Conservation (phyloP, 371 early-diverging fungal species). For the Mortierella sp. region DNA sequence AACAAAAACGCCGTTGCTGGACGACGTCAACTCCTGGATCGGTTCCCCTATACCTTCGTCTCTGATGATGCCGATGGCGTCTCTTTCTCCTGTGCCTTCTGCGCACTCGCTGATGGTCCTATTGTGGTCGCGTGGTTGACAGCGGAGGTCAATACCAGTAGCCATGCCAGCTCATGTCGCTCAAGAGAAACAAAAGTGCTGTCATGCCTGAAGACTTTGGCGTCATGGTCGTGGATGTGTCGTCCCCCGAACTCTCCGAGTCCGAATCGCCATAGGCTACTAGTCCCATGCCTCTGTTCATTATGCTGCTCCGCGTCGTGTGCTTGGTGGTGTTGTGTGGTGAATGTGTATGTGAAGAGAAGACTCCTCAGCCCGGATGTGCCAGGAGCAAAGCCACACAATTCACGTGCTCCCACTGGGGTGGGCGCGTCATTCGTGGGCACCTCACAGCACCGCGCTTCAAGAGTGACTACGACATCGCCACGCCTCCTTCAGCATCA, state of each 20-base stretch:
- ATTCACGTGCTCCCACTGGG: too few relatives aligned
- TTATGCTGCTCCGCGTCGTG: constrained; percentile 7
- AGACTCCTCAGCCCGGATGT: background rate
- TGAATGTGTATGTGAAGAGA: too few relatives aligned
- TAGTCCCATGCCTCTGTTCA: constrained; percentile 46
- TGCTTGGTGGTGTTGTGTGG: too few relatives aligned
- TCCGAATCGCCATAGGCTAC: constrained; percentile 53
- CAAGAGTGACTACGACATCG: too few relatives aligned
- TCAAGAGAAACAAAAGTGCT: background rate
- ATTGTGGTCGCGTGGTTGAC: background rate
- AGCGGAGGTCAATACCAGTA: background rate
- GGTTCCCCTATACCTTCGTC: background rate
- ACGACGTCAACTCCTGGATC: background rate
- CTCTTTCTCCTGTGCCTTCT: background rate
- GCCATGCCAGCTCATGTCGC: background rate
- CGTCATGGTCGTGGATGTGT: constrained; percentile 7
- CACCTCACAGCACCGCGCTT: too few relatives aligned
- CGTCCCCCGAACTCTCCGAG: constrained; percentile 40
- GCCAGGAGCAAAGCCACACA: constrained; percentile 15
- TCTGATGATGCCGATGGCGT: background rate
- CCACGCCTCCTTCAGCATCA: too few relatives aligned
- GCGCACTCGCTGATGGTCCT: constrained; percentile 5
- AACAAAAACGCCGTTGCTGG: too few relatives aligned
- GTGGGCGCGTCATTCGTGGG: too few relatives aligned
- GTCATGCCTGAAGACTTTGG: constrained; percentile 19